Evolutionary conservation across 2,329 filamentous ascomycete genomes (phyloP), one percentile per base, ranked within the genome.

Genomic region (Chalaropsis ovoidea): DNA sequence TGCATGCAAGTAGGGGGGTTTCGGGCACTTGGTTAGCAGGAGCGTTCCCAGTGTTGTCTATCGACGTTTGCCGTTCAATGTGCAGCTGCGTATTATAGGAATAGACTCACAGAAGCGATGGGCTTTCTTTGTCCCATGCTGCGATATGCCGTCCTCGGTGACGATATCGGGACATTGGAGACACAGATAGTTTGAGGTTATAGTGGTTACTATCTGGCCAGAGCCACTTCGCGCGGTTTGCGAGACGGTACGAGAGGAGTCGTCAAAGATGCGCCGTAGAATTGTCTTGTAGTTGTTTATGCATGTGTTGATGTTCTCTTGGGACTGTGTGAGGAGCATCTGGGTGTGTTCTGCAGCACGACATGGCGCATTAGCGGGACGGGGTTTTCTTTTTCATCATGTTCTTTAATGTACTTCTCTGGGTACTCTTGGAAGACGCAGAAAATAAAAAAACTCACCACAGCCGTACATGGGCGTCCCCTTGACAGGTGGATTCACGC

Each of bases 231-330:
- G 86, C 67, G 81, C 84, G 5, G 84, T 89, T 74, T 88, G 87
- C 31, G 82, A 80, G 61, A 86, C 81, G 72, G 86, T 79, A 13
- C 63, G 63, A 63, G 82, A 84, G 61, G 79, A 83, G 68, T 82
- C 79, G 73, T 90, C 86, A 75, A 87, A 86, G 69, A 92, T 85
- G 66, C 83, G 82, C 68, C 86, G 81, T 47, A 91, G 78, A 67
- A 90, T 83, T 71, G 83, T 81, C 72, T 86, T 88, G 75, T 92
- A 92, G 70, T 88, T 83, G 65, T 83, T 79, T 68, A 89, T 83
- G 22, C 86, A 87, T 68, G 81, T 85, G 70, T 88, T 86, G 75
- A 84, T 85, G 17, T 83, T 82, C 68, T 86, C 83, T 68, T 84
- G 82, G 58, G 77, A 80, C 71, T 80, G 82, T 42, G 78, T 80